Base-by-base conservation (phyloP, 2,329 filamentous ascomycete genomes). In the Pseudogymnoascus destructans region DNA sequence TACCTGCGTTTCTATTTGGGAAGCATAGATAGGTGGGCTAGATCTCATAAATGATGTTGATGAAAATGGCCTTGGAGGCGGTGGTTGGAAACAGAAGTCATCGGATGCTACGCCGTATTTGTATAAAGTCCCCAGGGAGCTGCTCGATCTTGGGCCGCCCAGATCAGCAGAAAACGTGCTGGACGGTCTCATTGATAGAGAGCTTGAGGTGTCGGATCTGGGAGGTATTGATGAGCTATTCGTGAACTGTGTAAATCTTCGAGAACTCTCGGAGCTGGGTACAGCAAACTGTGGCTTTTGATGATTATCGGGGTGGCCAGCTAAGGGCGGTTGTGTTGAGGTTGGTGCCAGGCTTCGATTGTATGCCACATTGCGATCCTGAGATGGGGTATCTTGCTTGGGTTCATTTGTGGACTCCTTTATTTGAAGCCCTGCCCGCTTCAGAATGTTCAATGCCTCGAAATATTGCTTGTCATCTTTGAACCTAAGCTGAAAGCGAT, bases 401-500 rank as follows among this genome's bases (percentile, higher is more conserved):
- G 40, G 32, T 57, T 21, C 23, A 25, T 25, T 30, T 56, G 57
- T 11, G 49, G 58, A 19, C 58, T 59, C 49, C 58, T 67, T 64
- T 70, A 70, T 49, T 35, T 67, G 55, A 69, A 70, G 59, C 58
- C 58, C 75, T 63, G 66, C 69, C 62, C 57, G 64, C 63, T 59
- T 69, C 63, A 59, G 64, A 66, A 60, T 59, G 61, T 59, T 69
- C 13, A 64, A 11, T 33, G 61, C 61, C 57, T 57, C 62, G 9
- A 55, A 38, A 49, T 69, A 76, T 57, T 74, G 73, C 23, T 63
- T 56, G 8, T 69, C 64, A 4, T 67, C 70, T 13, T 60, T 63
- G 60, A 77, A 75, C 57, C 69, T 74, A 19, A 77, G 60, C 61
- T 77, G 75, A 36, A 75, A 66, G 46, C 74, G 70, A 36, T 72